Evolutionary conservation across 768 basidiomycete species (phyloP).

Genomic region (Mycena indigotica): DNA sequence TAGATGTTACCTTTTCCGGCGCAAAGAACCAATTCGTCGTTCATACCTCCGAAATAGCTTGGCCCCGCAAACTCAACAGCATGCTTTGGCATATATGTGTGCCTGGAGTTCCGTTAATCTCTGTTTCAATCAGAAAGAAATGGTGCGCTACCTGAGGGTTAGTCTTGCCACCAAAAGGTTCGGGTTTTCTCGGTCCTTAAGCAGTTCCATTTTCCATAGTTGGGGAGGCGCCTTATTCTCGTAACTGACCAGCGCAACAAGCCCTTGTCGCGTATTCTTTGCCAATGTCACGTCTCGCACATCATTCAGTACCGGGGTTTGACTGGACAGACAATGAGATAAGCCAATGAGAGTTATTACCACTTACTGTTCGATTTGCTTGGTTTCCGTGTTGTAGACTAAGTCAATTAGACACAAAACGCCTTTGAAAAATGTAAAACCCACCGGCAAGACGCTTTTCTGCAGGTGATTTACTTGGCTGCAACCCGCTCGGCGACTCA

Average conservation of each 20-base stretch:
- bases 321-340: slow-evolving; percentile 40
- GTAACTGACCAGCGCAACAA: slow-evolving; percentile 69
- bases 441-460: slow-evolving; percentile 77
- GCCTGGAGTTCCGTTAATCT: slow-evolving; percentile 42
- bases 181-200: slow-evolving; percentile 54
- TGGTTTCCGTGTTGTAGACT: slow-evolving; percentile 72
- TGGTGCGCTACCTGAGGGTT: slow-evolving; percentile 38
- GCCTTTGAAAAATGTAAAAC: slow-evolving; percentile 19
- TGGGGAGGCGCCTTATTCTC: slow-evolving; percentile 81
- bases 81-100: slow-evolving; percentile 73
- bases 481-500: slow-evolving; percentile 61
- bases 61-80: slow-evolving; percentile 76
- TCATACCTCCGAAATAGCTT: slow-evolving; percentile 80
- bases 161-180: slow-evolving; percentile 38
- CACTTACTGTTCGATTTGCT: slow-evolving; percentile 66
- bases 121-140: background rate
- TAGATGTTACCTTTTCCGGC: slow-evolving; percentile 64
- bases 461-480: slow-evolving; percentile 66
- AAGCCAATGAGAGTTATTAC: background rate
- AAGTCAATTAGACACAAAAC: background rate
- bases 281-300: slow-evolving; percentile 72
- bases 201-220: slow-evolving; percentile 69
- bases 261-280: slow-evolving; percentile 47
- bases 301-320: slow-evolving; percentile 73
- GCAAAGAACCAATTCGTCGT: slow-evolving; percentile 77